A percentile compares a stretch with the other conserved stretches of the same genome.
Evolutionary conservation across 768 basidiomycete species (phyloP).

Genomic region (Leucocoprinus leucothites): DNA sequence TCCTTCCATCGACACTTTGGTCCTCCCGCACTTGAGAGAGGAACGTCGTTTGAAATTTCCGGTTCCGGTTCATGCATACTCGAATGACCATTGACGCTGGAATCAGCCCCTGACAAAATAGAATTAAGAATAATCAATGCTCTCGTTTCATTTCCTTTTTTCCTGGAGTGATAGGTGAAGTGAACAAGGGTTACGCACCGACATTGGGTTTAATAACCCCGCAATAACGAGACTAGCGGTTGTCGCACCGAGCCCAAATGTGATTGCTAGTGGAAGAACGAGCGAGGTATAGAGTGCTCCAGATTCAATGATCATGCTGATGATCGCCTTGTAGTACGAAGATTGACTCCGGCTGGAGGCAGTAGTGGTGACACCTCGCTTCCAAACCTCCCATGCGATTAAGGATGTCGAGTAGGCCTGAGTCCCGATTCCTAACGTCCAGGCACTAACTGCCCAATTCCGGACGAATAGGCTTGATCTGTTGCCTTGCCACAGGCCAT

Average conservation of each 20-base stretch:
- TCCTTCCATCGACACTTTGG: neutral
- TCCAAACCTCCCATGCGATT: conserved; percentile 1
- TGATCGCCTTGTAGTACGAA: neutral
- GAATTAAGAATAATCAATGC: neutral
- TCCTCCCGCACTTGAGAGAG: neutral
- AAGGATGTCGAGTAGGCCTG: neutral
- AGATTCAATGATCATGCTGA: neutral
- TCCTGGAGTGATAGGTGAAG: too few relatives aligned
- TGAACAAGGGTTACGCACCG: neutral
- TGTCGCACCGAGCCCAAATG: neutral
- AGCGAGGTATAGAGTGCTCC: conserved; percentile 1
- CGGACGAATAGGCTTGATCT: neutral
- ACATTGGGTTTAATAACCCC: neutral
- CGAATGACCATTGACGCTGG: conserved; percentile 1
- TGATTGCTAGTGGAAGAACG: neutral
- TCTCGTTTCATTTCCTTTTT: too few relatives aligned
- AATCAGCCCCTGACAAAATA: neutral
- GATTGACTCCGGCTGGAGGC: neutral
- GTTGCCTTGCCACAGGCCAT: neutral
- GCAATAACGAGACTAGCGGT: neutral
- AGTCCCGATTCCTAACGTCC: neutral
- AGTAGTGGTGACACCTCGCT: neutral
- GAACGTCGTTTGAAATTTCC: neutral
- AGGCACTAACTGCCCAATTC: neutral
- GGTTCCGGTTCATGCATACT: neutral